Base-by-base conservation (phyloP, 768 basidiomycete genomes). In the Roridomyces roridus region DNA sequence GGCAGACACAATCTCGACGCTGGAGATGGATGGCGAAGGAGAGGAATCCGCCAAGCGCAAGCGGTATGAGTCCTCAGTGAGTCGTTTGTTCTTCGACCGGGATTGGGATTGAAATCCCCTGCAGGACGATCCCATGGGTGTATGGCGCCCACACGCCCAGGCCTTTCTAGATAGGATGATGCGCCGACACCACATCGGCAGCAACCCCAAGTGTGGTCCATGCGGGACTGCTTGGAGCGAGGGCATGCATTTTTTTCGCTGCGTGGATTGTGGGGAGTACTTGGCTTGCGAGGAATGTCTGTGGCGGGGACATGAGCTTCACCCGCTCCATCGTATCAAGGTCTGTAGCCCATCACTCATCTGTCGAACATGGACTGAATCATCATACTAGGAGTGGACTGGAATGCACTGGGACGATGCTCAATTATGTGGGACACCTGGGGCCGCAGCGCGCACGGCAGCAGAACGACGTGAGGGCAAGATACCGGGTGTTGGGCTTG, bases 341-440 rank as follows among this genome's bases (percentile, higher is more conserved):
- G 57, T 59, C 8, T 4, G 51, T 29, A n/a, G 5, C 21, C 14
- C 21, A 28, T 20, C 7, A 6, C 1, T 29, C 3, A 5, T 35
- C 5, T 29, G 44, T 9, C 11, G 7, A 20, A 7, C 40, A n/a
- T 37, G 6, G 31, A 24, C n/a, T 4, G 4, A 29, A 8, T 31
- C n/a, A 31, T 31, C 29, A 6, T 7, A 15, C 21, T n/a, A 58
- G 57, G 50, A 58, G 17, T 58, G 57, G 57, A 47, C 25, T 26
- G 57, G 57, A 0, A 17, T 34, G 1, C 20, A 21, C 26, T 58
- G 50, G 45, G 26, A 5, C 6, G 26, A 42, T 3, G 35, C 34
- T 0, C 7, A 3, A 10, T 24, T 56, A 10, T 49, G 17, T 3
- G 34, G 31, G 3, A 31, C n/a, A n/a, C 28, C 37, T 6, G 21